Conservation (phyloP, 176 grass and related monocot genomes). For the Musa acuminata region DNA sequence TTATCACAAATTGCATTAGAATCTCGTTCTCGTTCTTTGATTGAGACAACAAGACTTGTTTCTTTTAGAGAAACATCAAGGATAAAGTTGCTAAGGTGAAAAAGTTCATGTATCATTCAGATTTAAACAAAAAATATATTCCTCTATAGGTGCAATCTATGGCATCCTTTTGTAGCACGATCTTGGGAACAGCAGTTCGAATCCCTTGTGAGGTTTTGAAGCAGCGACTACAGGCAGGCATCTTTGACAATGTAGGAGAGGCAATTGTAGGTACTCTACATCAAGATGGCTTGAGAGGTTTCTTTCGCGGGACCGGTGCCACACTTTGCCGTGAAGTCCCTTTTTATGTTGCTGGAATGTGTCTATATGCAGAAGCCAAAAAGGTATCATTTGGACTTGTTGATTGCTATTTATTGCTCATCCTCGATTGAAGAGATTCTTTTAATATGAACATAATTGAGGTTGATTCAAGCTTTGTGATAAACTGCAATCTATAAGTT, state of each 20-base stretch:
- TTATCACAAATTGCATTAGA: neutral
- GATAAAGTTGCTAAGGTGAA: neutral
- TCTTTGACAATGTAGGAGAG: slow-evolving; percentile 89
- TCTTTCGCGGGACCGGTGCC: slow-evolving; percentile 91
- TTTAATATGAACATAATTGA: too few species aligned
- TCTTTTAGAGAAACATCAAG: neutral
- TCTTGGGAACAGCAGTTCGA: slow-evolving; percentile 78
- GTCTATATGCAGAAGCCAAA: slow-evolving; percentile 89
- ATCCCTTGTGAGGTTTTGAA: slow-evolving; percentile 94
- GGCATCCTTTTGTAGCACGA: slow-evolving; percentile 91
- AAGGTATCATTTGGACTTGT: slow-evolving; percentile 53
- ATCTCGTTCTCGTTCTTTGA: neutral
- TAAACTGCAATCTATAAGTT: too few species aligned
- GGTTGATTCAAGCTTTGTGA: too few species aligned
- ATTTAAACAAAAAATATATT: neutral
- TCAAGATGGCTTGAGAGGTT: slow-evolving; percentile 64
- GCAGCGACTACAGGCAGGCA: slow-evolving; percentile 82
- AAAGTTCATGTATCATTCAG: neutral
- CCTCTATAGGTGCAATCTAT: slow-evolving; percentile 97
- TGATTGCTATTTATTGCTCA: neutral
- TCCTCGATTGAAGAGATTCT: too few species aligned
- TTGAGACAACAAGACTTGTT: neutral
- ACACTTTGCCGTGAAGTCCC: slow-evolving; percentile 95
- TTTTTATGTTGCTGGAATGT: slow-evolving; percentile 94
- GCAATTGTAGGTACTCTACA: slow-evolving; percentile 81